Base-by-base conservation (phyloP, 2,329 filamentous ascomycete genomes). In the Dactylellina cionopaga region DNA sequence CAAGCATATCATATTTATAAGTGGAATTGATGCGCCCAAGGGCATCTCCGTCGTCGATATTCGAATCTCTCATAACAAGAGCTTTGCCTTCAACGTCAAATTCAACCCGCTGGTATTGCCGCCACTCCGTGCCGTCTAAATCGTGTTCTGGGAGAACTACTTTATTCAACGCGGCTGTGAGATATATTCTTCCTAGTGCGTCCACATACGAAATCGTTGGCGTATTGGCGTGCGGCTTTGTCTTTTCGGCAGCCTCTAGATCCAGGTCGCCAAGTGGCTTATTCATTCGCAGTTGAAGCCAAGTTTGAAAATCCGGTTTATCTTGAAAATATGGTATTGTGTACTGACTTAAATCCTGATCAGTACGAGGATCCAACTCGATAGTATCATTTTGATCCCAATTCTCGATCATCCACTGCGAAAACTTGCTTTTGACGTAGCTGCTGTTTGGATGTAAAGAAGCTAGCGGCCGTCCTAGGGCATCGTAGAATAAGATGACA, bases 361-460 rank as follows among this genome's bases (percentile, higher is more conserved):
- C 65, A 1, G 15, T 13, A 10, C 31, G 27, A 10, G 66, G 66
- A 17, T 74, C 54, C 2, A 49, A 5, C 7, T 46, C 7, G 2
- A 68, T 41, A 1, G 64, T 74, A 29, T 69, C 74, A 19, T 59
- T 59, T 33, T 27, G 47, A 22, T 74, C 69, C 10, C 35, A 69
- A 6, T 1, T 44, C 29, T 13, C 17, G 6, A 4, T 17, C 39
- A 27, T 24, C 74, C 74, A 75, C 0, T 56, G 19, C 9, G 17
- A 27, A 46, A 66, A 64, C 4, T 47, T 49, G 11, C 46, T 52
- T 58, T 76, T 76, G 1, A 39, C 60, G 69, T 73, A 77, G 1
- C 74, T 72, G 19, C 74, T 69, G 44, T 77, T 71, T 19, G 74
- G 65, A 22, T 44, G 37, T 7, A 76, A n/a, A 4, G 39, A 33